Base-by-base conservation (phyloP, 768 basidiomycete species). In the Rhodotorula graminis region DNA sequence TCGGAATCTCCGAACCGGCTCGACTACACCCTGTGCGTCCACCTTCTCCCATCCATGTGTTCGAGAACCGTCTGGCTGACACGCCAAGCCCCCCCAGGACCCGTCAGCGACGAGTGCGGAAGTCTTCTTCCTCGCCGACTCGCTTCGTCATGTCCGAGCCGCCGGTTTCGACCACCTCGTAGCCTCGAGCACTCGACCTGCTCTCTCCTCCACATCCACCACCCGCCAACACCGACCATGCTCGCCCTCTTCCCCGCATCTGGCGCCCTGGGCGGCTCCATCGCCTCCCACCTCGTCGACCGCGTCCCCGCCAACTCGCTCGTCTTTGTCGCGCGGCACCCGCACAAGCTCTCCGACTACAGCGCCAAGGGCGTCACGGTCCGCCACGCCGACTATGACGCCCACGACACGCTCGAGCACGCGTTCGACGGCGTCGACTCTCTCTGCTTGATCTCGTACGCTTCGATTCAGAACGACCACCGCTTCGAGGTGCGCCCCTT, bases 381-480 rank as follows among this genome's bases (percentile, higher is more conserved):
- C 47, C 16, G 31, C 0, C 61, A 37, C 23, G 47, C 61, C 2
- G 61, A 62, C 61, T 62, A 62, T 11, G 61, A 62, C 31, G 31
- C 19, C 12, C 47, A 11, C 31, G 61, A 49, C 11, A 33, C 61
- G 21, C 49, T 62, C 29, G 29, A 9, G 10, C 19, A 10, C 19
- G 61, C 47, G 25, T 62, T 62, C 31, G 61, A 49, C 31, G 47
- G 61, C 31, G 61, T 50, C 29, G 27, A 50, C 47, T 37, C 49
- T 19, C 47, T 62, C 1, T 29, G 21, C 31, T 21, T 62, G 6
- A 62, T 62, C 31, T 33, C 29, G 19, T 62, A 62, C 31, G 31
- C 61, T 1, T 29, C n/a, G n/a, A 29, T 62, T 16, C 61, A 62
- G 61, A 49, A 50, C 47, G 61, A 62, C 31, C 61, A 62, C 61